Evolutionary conservation across 805 yeast genomes (phyloP).

Genomic region (Lipomyces spencermartinsiae): DNA sequence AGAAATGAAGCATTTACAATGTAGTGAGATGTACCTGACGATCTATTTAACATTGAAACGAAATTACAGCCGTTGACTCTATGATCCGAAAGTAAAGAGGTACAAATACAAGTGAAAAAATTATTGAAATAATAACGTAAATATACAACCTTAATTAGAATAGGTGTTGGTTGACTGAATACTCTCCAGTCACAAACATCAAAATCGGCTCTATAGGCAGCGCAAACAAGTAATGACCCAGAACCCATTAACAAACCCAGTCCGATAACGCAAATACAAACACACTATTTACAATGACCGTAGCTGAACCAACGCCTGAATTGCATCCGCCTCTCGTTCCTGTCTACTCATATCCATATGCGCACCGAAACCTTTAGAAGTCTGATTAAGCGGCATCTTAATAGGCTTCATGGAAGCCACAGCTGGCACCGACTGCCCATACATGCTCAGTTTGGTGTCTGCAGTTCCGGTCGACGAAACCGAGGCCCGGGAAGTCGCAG

Average conservation of each 20-base stretch:
- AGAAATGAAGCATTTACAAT: no score
- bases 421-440: slow-evolving; percentile 27
- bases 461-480: slow-evolving; percentile 23
- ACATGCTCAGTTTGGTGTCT: slow-evolving; percentile 17
- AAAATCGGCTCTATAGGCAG: neutral
- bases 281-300: slow-evolving; percentile 37
- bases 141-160: neutral
- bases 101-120: neutral
- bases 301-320: slow-evolving; percentile 38
- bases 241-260: neutral
- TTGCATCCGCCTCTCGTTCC: slow-evolving; percentile 38
- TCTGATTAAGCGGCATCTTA: slow-evolving; percentile 6
- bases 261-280: neutral
- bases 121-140: neutral
- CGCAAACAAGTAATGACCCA: neutral
- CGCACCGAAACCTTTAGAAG: slow-evolving; percentile 6
- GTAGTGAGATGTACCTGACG: neutral
- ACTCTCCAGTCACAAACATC: neutral
- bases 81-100: neutral
- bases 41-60: neutral
- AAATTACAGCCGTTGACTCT: neutral
- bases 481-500: slow-evolving; percentile 26
- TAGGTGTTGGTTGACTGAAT: neutral
- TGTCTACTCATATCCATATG: slow-evolving; percentile 1
- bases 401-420: slow-evolving; percentile 10